Evolutionary conservation across 1,284 basidiomycete species (phyloP).

Genomic region (Moesziomyces parantarcticus): DNA sequence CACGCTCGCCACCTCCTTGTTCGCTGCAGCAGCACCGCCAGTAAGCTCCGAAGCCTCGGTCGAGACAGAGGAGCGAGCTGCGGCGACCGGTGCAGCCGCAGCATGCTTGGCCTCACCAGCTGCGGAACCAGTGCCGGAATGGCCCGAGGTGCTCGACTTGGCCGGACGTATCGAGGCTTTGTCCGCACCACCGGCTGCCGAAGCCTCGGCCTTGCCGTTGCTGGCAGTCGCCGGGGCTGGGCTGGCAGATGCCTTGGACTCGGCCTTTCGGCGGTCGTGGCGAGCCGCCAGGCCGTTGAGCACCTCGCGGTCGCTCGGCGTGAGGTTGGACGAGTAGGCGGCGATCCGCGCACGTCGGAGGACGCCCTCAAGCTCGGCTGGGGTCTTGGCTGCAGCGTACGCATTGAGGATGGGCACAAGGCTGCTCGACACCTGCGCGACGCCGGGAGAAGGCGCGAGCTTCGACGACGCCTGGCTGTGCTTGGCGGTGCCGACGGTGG

Average conservation of each 20-base stretch:
- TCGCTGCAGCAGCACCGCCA: slow-evolving; percentile 9
- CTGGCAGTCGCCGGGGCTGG: slow-evolving; percentile 8
- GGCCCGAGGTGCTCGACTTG: slow-evolving; percentile 5
- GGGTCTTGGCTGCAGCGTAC: slow-evolving; percentile 62
- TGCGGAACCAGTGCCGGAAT: neutral
- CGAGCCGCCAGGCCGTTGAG: slow-evolving; percentile 48
- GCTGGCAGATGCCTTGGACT: slow-evolving; percentile 1
- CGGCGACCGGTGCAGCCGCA: slow-evolving; percentile 1
- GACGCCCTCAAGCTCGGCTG: slow-evolving; percentile 58
- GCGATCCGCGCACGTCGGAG: slow-evolving; percentile 56
- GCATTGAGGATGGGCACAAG: slow-evolving; percentile 59
- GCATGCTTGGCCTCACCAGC: slow-evolving; percentile 1
- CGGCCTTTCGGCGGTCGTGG: slow-evolving; percentile 42
- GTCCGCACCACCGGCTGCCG: slow-evolving; percentile 1
- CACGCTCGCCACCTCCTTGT: slow-evolving; percentile 12
- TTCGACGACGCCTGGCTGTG: slow-evolving; percentile 21
- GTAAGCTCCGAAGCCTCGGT: slow-evolving; percentile 14
- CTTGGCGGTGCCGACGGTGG: slow-evolving; percentile 24
- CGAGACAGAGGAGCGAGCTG: slow-evolving; percentile 5
- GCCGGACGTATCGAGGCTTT: slow-evolving; percentile 13
- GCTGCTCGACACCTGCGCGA: slow-evolving; percentile 34
- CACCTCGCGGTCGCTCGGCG: slow-evolving; percentile 55
- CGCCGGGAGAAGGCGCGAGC: slow-evolving; percentile 28
- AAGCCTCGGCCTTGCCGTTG: slow-evolving; percentile 1
- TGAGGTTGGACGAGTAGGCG: slow-evolving; percentile 50